Base-by-base conservation (phyloP, 257 asterid species). In the Primulina huaijiensis region DNA sequence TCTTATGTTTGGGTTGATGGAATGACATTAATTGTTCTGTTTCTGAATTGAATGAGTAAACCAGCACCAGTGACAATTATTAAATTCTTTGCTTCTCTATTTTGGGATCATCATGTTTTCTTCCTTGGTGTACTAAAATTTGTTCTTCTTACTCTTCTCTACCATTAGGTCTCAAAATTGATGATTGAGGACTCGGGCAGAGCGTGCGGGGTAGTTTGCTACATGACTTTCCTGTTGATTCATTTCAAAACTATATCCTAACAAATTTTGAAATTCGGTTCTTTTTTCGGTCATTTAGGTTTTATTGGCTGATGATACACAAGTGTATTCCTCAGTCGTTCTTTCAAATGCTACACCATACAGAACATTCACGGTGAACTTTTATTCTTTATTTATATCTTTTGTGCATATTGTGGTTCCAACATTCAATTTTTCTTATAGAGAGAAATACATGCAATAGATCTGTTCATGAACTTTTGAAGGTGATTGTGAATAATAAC, bases 321-420 rank as follows among this genome's bases (percentile, higher is more conserved):
- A 64, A 83, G 80, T 93, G 76, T 84, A 65, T 59, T 86, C 99
- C 75, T 89, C 95, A 62, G 87, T 83, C 79, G 95, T 93, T 60
- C 85, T 93, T 75, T 93, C 99, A 59, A 93, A 90, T 79, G 99
- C 99, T 58, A 93, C 99, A 35, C 97, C 99, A n/a, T 90, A 90
- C 90, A 89, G 70, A 74, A 93, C 99, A 77, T 93, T 93, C 77
- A 73, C 72, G 97, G 98, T 93, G 74, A 87, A 67, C 16, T 72
- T 53, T 68, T 57, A 23, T 50, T 52, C 9, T 40, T 76, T 71
- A 3, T 56, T 72, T 75, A 25, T 35, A 35, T 35, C 43, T 65
- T 63, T 62, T 69, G 67, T 69, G 64, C 61, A 63, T 72, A 60
- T 19, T 38, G 57, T 6, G 19, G 29, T 34, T 69, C 64, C 25